Evolutionary conservation across 2,329 filamentous ascomycete genomes (phyloP).

Genomic region (Oidium heveae): DNA sequence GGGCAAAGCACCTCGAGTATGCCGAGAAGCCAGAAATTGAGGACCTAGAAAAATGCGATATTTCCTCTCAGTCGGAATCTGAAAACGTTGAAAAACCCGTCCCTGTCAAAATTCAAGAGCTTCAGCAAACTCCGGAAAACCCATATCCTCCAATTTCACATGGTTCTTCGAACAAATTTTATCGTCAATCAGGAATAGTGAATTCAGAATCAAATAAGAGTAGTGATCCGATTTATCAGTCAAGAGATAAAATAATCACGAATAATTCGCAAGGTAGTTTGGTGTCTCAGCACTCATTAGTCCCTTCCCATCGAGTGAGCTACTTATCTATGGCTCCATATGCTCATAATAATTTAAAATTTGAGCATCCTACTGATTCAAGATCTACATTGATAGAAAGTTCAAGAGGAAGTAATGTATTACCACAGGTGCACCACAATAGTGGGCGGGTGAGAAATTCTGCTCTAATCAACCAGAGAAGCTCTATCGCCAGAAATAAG

Average conservation of each 20-base stretch:
- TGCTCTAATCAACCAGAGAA: background rate
- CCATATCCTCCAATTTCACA: slow-evolving; percentile 2
- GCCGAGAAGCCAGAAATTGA: slow-evolving; percentile 51
- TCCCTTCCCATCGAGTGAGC: no score
- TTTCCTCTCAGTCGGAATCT: slow-evolving; percentile 12
- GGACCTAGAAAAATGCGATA: slow-evolving; percentile 25
- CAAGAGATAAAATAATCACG: no score
- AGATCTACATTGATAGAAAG: no score
- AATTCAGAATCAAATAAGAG: no score
- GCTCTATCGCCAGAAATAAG: background rate
- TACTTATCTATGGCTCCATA: no score
- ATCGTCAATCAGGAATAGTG: background rate
- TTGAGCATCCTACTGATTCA: no score
- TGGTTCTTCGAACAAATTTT: background rate
- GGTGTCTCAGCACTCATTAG: no score
- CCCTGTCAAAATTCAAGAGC: slow-evolving; percentile 36
- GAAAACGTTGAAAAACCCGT: slow-evolving; percentile 25
- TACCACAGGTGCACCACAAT: background rate
- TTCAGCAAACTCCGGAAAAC: slow-evolving; percentile 32
- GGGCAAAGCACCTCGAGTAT: slow-evolving; percentile 67
- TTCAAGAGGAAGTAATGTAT: no score
- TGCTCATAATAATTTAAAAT: no score
- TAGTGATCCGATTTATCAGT: no score
- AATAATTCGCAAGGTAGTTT: no score
- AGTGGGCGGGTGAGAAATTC: background rate